Evolutionary conservation across 2,329 filamentous ascomycete species (phyloP).

Genomic region (Aspergillus novoparasiticus): DNA sequence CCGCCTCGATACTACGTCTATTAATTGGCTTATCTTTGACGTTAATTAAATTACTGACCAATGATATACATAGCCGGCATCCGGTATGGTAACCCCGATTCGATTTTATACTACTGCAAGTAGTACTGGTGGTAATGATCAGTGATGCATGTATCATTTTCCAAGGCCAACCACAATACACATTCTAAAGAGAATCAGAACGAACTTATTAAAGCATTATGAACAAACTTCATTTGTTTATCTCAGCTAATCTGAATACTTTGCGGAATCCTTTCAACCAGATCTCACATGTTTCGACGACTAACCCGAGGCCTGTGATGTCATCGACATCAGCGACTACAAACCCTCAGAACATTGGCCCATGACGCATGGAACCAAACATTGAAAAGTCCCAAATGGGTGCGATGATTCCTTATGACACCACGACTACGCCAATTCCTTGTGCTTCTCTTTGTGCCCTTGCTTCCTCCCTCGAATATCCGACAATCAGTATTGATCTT

Average conservation of each 20-base stretch:
- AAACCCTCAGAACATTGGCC: not conserved
- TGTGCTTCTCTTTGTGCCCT: constrained; percentile 1
- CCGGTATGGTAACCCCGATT: no score
- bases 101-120: no score
- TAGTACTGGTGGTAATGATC: no score
- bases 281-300: not conserved
- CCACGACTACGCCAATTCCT: constrained; percentile 19
- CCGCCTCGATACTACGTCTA: no score
- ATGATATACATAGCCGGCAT: no score
- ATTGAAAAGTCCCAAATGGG: not conserved
- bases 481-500: constrained; percentile 6
- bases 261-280: not conserved
- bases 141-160: no score
- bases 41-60: no score
- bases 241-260: not conserved
- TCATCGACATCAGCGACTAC: constrained; percentile 4
- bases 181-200: not conserved
- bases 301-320: not conserved
- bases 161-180: no score
- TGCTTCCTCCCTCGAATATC: not conserved
- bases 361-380: constrained; percentile 9
- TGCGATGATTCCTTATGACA: constrained; percentile 17
- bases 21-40: no score
- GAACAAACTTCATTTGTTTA: not conserved
- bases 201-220: not conserved